phyloP scores from a whole-genome alignment of 1,284 basidiomycete genomes.

The Sanghuangporus baumii region DNA sequence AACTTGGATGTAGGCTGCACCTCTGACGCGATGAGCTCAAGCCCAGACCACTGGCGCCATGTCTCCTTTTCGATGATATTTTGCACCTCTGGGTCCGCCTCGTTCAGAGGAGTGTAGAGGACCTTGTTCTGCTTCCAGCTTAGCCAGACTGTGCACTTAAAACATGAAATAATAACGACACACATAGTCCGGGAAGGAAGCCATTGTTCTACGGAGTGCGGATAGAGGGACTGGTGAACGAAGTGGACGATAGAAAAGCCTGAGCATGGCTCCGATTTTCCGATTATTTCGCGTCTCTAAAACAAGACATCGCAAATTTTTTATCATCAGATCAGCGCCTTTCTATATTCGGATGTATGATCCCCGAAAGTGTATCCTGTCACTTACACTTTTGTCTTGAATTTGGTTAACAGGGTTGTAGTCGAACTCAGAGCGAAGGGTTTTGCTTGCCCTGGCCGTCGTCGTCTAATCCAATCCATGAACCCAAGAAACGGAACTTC shows the following conservation, averaged over 20 bases:
- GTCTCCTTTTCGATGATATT: slow-evolving; percentile 99
- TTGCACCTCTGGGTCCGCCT: slow-evolving; percentile 92
- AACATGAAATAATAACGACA: slow-evolving; percentile 24
- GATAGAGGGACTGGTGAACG: slow-evolving; percentile 22
- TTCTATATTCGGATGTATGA: not conserved
- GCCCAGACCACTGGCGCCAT: slow-evolving; percentile 96
- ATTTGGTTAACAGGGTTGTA: too few species aligned
- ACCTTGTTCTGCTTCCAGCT: slow-evolving; percentile 69
- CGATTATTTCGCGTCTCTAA: too few species aligned
- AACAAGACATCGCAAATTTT: not conserved
- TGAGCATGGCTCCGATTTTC: slow-evolving; percentile 23
- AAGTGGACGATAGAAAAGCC: slow-evolving; percentile 25
- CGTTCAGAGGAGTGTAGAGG: slow-evolving; percentile 82
- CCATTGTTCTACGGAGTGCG: slow-evolving; percentile 45
- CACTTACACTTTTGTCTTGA: too few species aligned
- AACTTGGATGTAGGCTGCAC: slow-evolving; percentile 33
- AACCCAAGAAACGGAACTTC: too few species aligned
- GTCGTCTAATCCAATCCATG: too few species aligned
- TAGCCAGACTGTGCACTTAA: not conserved
- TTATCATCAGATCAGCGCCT: not conserved
- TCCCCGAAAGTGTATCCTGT: too few species aligned
- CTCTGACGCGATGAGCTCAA: slow-evolving; percentile 96
- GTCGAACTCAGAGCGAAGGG: too few species aligned
- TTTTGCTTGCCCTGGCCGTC: too few species aligned
- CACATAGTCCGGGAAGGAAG: slow-evolving; percentile 56